These are phyloP conservation scores for Erythrophleum fordii DNA, from an alignment of 306 rosid genomes.

Conservation along the genomic window DNA sequence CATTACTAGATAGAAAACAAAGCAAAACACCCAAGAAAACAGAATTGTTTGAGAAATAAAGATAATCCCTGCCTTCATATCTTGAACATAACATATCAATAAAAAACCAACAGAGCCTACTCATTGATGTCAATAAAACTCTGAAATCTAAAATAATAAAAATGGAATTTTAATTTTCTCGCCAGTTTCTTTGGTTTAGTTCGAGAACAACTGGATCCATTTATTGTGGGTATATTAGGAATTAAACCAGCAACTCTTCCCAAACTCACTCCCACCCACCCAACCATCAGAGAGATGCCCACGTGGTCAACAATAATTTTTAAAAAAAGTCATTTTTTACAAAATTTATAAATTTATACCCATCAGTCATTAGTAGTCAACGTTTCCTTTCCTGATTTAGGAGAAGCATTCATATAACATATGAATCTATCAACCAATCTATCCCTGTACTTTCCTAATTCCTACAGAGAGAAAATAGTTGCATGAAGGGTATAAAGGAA, in stretches of 20 bases:
- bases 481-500: background rate
- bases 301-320: background rate
- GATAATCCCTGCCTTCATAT: background rate
- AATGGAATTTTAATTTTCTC: background rate
- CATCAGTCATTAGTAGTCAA: background rate
- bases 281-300: background rate
- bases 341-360: conserved; percentile 2
- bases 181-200: conserved; percentile 19
- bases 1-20: conserved; percentile 10
- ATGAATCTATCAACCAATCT: background rate
- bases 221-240: background rate
- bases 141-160: background rate
- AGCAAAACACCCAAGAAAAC: conserved; percentile 5
- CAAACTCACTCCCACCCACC: background rate
- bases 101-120: background rate
- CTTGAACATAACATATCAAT: background rate
- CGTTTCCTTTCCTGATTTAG: background rate
- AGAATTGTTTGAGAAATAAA: background rate
- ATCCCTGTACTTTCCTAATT: background rate
- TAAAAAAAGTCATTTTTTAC: conserved; percentile 20
- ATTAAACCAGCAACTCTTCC: conserved; percentile 18
- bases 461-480: background rate
- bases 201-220: conserved; percentile 18
- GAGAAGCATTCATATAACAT: conserved; percentile 10
- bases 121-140: conserved; percentile 6